These are phyloP conservation scores for Phialophora macrospora DNA, from an alignment of 2,329 filamentous ascomycete species.

Conservation along the genomic window DNA sequence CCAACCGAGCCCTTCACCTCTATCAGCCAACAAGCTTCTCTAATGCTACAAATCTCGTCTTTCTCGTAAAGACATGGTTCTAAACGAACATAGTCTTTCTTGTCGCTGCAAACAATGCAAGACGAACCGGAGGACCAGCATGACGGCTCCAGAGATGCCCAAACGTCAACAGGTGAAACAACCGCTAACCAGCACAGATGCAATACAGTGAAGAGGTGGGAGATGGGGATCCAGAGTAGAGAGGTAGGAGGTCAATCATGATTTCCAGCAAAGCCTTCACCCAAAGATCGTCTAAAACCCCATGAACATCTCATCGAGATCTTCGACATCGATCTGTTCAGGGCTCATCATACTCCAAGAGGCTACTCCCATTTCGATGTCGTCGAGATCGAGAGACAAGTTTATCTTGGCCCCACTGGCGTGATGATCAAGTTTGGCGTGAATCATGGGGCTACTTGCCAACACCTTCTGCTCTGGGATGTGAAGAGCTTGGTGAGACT, in stretches of 20 bases:
- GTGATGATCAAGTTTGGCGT: conserved; percentile 30
- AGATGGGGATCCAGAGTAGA: background rate
- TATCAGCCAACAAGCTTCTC: conserved; percentile 9
- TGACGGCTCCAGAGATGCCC: conserved; percentile 2
- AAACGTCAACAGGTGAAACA: background rate
- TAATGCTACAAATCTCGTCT: conserved; percentile 22
- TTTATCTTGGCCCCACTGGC: conserved; percentile 44
- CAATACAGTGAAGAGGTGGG: background rate
- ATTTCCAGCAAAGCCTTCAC: background rate
- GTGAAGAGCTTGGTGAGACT: conserved; percentile 52
- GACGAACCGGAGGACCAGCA: conserved; percentile 6
- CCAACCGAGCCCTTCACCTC: background rate
- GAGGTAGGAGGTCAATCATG: conserved; percentile 1
- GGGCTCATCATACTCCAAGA: conserved; percentile 72
- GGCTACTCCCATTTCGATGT: conserved; percentile 50
- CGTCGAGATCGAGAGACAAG: conserved; percentile 52
- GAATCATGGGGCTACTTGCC: conserved; percentile 47
- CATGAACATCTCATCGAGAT: conserved; percentile 85
- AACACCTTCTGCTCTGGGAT: conserved; percentile 49
- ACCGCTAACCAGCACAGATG: background rate
- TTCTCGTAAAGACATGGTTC: conserved; percentile 14
- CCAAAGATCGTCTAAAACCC: conserved; percentile 46
- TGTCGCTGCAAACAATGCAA: conserved; percentile 9
- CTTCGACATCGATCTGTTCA: conserved; percentile 88
- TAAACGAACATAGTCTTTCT: conserved; percentile 7